These are phyloP conservation scores for Dorcoceras hygrometricum DNA, from an alignment of 257 asterid genomes.

Conservation along the genomic window DNA sequence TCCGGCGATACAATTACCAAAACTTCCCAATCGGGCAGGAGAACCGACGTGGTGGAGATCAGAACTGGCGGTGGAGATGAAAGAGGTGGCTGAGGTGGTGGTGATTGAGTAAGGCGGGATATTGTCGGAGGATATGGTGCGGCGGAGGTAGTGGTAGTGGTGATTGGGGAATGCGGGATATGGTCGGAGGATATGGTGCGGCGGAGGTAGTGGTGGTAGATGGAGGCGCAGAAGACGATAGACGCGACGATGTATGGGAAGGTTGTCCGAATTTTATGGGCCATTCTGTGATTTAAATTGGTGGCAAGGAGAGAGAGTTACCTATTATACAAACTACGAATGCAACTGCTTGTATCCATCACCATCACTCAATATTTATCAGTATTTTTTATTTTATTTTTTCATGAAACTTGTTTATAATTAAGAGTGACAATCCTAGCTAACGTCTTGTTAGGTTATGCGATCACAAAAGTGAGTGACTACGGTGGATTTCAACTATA, in stretches of 20 bases:
- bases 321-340: no score
- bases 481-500: no score
- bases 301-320: no score
- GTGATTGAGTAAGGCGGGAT: not conserved
- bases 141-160: constrained; percentile 21
- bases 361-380: not conserved
- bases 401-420: no score
- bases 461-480: no score
- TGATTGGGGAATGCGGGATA: not conserved
- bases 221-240: constrained; percentile 43
- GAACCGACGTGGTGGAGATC: constrained; percentile 45
- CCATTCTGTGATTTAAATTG: constrained; percentile 34
- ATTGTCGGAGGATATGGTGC: constrained; percentile 12
- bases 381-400: no score
- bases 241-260: constrained; percentile 44
- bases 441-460: no score
- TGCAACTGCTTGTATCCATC: not conserved
- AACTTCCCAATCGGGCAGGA: constrained; percentile 80
- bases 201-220: constrained; percentile 58
- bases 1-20: constrained; percentile 51
- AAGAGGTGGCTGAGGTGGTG: constrained; percentile 13
- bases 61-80: constrained; percentile 18
- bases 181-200: constrained; percentile 28
- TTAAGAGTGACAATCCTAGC: no score
- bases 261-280: constrained; percentile 45